Evolutionary conservation across 2,329 filamentous ascomycete genomes (phyloP), one percentile per base, ranked within the genome.

Genomic region (Sporothrix protearum): DNA sequence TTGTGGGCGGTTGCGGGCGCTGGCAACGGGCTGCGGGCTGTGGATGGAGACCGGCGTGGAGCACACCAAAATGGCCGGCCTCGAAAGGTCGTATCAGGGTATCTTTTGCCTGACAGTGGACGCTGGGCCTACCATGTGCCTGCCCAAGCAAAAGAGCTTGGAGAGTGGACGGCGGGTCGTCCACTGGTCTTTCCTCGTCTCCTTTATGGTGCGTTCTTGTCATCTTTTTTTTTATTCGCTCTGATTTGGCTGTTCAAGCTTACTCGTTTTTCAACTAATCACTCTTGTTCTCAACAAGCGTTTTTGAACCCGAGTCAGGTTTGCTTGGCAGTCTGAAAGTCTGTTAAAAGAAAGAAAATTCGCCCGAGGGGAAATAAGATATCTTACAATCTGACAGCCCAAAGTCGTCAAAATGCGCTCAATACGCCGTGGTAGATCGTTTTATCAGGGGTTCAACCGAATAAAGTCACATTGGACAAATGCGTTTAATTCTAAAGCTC

Each of bases 1-100:
- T 14, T 42, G 39, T 42, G 39, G 10, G 10, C 39, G 39, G 39
- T 42, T 42, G 10, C 2, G 33, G 33, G 8, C 8, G 33, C 14
- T 47, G 42, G 1, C 14, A 14, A 25, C 28, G 33, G 45, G 42
- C 39, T 66, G 64, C 64, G 64, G 64, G 47, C 45, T 68, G 64
- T 53, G 64, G 47, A 68, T 68, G 64, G 64, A 68, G 64, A 68
- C 64, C 4, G 22, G 19, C 45, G 28, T 67, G 63, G 63, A 67
- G 63, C 42, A 47, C 42, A 45, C 57, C 8, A 61, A 39, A 61
- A 14, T 3, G 12, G 30, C 57, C 57, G n/a, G 57, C 16, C 57
- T 14, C 16, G 8, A 22, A 45, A 47, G 16, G 33, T 36, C 33
- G 33, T 36, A 36, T 36, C 4, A 36, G 33, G 33, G 12, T 45